Percentiles rank a stretch among this genome's conserved stretches.
phyloP scores from a whole-genome alignment of 306 rosid species.

The Glycine tomentella region DNA sequence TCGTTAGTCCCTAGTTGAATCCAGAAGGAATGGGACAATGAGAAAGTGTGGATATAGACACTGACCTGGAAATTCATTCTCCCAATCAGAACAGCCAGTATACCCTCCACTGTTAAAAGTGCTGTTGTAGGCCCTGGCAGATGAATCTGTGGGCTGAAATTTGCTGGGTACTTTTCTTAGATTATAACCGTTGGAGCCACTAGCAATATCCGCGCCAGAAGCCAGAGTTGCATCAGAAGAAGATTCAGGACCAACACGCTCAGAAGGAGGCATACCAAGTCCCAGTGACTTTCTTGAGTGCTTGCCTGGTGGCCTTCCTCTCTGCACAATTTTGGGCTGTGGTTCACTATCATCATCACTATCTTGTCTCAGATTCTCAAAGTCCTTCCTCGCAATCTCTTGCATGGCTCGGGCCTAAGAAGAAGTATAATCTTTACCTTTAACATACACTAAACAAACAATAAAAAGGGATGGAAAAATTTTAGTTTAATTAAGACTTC shows the following conservation, averaged over 20 bases:
- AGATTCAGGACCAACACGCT: conserved; percentile 61
- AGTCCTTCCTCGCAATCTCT: conserved; percentile 90
- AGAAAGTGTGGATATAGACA: conserved; percentile 10
- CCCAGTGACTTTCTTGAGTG: conserved; percentile 58
- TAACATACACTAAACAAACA: conserved; percentile 22
- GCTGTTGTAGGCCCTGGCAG: conserved; percentile 51
- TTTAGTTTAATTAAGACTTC: conserved; percentile 37
- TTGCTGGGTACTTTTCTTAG: conserved; percentile 67
- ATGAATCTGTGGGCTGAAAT: conserved; percentile 59
- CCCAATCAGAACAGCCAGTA: conserved; percentile 80
- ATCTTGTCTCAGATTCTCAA: conserved; percentile 86
- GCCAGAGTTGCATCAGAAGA: conserved; percentile 70
- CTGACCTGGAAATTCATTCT: conserved; percentile 89
- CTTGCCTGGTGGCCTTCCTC: conserved; percentile 97
- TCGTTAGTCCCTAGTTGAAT: neutral
- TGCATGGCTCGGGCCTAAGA: conserved; percentile 86
- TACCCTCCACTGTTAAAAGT: conserved; percentile 62
- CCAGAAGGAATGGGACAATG: conserved; percentile 2
- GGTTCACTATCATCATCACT: conserved; percentile 70
- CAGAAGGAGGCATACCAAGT: conserved; percentile 51
- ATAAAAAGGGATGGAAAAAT: conserved; percentile 9
- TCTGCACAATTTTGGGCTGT: conserved; percentile 68
- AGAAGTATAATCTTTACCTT: conserved; percentile 34
- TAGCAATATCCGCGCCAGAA: conserved; percentile 69
- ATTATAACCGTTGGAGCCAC: conserved; percentile 69